These are phyloP conservation scores for Yueomyces sp. DNA, from an alignment of 1,139 yeast species.

Conservation along the genomic window DNA sequence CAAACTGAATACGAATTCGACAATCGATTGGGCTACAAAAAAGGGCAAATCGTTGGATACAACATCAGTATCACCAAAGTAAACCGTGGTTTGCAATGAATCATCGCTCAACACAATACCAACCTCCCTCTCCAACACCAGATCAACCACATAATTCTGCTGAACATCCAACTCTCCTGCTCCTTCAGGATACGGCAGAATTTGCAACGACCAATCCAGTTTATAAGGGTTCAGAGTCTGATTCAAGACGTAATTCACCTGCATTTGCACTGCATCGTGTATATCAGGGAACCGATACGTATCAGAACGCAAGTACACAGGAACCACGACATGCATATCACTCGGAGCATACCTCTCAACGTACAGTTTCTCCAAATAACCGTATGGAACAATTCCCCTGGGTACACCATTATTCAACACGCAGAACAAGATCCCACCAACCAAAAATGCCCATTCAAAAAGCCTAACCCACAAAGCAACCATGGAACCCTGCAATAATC, in stretches of 20 bases:
- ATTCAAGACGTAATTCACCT: constrained; percentile 15
- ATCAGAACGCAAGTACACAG: constrained; percentile 35
- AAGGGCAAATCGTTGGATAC: constrained; percentile 49
- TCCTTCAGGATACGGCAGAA: constrained; percentile 14
- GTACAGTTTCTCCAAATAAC: neutral
- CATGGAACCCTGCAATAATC: constrained; percentile 1
- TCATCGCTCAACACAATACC: constrained; percentile 20
- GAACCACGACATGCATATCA: constrained; percentile 25
- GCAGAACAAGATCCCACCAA: too few species aligned
- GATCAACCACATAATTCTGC: constrained; percentile 14
- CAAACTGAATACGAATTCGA: constrained; percentile 39
- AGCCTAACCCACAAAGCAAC: neutral
- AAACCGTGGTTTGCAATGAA: constrained; percentile 32
- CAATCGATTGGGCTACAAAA: constrained; percentile 42
- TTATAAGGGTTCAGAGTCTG: constrained; percentile 4
- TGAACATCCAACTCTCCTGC: constrained; percentile 4
- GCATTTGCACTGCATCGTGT: constrained; percentile 31
- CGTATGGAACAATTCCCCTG: neutral
- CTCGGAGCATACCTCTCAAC: neutral
- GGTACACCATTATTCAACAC: too few species aligned
- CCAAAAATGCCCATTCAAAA: neutral
- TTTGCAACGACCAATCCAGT: constrained; percentile 21
- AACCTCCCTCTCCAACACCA: constrained; percentile 16
- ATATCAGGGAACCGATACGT: constrained; percentile 29
- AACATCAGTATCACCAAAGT: constrained; percentile 36